Percentiles rank a stretch among this genome's conserved stretches.
Conservation (phyloP, 2,329 filamentous ascomycete species). For the Sporothrix brunneoviolacea region DNA sequence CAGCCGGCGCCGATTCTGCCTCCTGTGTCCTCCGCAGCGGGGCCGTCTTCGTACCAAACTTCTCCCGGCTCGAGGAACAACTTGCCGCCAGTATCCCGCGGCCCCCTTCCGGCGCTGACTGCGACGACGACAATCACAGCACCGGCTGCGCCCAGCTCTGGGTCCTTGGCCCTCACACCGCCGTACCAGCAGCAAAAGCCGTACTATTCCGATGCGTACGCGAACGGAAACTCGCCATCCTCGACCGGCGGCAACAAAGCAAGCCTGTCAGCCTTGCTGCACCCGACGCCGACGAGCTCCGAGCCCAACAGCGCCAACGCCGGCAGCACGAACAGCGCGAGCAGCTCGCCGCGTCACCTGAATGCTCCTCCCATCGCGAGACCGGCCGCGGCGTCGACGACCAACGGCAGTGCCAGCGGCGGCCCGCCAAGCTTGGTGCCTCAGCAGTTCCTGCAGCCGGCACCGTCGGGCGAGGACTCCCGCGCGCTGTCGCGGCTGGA, state of each 20-base stretch:
- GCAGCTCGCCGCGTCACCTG: constrained; percentile 42
- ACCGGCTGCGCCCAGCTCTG: background rate
- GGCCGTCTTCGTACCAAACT: constrained; percentile 6
- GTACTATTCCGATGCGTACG: constrained; percentile 30
- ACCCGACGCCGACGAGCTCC: constrained; percentile 41
- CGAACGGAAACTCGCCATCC: constrained; percentile 11
- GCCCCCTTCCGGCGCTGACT: constrained; percentile 6
- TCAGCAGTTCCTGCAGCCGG: constrained; percentile 19
- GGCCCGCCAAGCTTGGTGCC: background rate
- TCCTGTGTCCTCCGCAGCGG: constrained; percentile 8
- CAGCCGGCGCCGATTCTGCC: constrained; percentile 14
- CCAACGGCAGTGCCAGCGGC: too few relatives aligned
- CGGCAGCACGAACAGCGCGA: constrained; percentile 34
- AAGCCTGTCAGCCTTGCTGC: constrained; percentile 42
- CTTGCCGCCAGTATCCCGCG: constrained; percentile 13
- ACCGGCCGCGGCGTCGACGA: background rate
- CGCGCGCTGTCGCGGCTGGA: constrained; percentile 20
- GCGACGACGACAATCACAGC: background rate
- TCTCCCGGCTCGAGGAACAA: constrained; percentile 11
- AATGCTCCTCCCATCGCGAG: background rate
- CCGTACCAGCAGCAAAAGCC: constrained; percentile 34
- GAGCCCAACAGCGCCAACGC: constrained; percentile 33
- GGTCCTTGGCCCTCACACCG: constrained; percentile 10
- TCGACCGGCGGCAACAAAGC: constrained; percentile 30
- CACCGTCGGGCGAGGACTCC: constrained; percentile 19